Conservation (phyloP, 495 filamentous ascomycete species). For the Sabuloglossum arenarium region DNA sequence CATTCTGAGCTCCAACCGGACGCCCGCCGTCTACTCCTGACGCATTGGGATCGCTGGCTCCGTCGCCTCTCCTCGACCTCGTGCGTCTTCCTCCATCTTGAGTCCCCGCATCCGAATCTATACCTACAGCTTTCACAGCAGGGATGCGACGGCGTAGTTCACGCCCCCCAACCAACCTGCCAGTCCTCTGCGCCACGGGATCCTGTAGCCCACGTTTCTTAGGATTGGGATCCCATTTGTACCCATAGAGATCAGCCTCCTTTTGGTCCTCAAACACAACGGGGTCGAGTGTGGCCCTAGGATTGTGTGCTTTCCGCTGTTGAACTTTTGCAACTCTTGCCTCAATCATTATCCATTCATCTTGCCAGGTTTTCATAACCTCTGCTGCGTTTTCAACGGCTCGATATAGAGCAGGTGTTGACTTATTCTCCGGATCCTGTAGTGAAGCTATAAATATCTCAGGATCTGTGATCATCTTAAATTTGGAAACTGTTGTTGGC, state of each 20-base stretch:
- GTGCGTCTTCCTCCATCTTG: not conserved
- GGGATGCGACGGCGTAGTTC: not conserved
- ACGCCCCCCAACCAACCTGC: not conserved
- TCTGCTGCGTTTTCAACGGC: not conserved
- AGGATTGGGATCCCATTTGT: constrained; percentile 4
- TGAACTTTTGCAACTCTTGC: not conserved
- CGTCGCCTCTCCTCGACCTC: not conserved
- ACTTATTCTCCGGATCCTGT: not conserved
- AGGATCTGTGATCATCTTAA: not conserved
- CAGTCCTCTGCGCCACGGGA: not conserved
- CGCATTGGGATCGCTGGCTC: not conserved
- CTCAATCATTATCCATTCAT: not conserved
- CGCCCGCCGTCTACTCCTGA: not conserved
- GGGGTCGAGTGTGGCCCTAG: not conserved
- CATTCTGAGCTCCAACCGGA: not conserved
- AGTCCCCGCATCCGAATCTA: not conserved
- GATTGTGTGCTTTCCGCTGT: not conserved
- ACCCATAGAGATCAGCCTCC: constrained; percentile 4
- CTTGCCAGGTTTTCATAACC: not conserved
- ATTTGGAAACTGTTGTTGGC: not conserved
- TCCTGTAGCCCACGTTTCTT: constrained; percentile 3
- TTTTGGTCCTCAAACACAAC: constrained; percentile 5
- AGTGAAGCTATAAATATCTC: not conserved
- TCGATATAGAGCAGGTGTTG: not conserved
- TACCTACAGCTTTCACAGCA: not conserved